phyloP scores from a whole-genome alignment of 2,329 filamentous ascomycete genomes.

The Cercospora sp. region DNA sequence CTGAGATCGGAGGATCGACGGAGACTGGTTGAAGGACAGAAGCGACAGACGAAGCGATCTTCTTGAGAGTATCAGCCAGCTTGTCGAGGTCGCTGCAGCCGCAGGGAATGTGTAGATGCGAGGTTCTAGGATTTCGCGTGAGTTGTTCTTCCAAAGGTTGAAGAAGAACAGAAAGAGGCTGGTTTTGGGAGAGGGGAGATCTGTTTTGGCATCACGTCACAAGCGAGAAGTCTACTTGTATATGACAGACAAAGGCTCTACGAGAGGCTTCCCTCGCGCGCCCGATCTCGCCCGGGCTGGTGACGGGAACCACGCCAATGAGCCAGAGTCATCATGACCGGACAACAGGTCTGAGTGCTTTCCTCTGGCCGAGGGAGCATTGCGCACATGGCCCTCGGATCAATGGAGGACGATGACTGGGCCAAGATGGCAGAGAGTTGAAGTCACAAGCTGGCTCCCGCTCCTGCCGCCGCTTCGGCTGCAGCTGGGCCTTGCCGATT shows the following conservation, averaged over 20 bases:
- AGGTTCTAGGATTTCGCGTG: neutral
- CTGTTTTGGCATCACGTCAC: constrained; percentile 25
- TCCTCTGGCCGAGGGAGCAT: constrained; percentile 13
- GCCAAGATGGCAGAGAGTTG: constrained; percentile 16
- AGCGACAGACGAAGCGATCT: constrained; percentile 35
- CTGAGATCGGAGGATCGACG: constrained; percentile 30
- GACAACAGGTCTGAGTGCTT: constrained; percentile 4
- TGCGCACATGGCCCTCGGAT: constrained; percentile 27
- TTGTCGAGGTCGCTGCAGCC: constrained; percentile 23
- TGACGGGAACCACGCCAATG: constrained; percentile 15
- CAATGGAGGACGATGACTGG: constrained; percentile 27
- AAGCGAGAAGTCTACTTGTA: constrained; percentile 13
- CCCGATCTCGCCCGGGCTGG: constrained; percentile 25
- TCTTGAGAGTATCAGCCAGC: constrained; percentile 40
- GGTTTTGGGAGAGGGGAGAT: constrained; percentile 23
- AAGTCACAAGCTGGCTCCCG: constrained; percentile 23
- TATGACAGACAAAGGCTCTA: constrained; percentile 13
- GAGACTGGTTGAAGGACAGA: constrained; percentile 32
- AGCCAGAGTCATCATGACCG: constrained; percentile 13
- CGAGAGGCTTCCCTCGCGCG: constrained; percentile 11
- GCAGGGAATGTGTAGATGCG: neutral
- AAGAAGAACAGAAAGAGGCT: constrained; percentile 17
- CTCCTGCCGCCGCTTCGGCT: constrained; percentile 13
- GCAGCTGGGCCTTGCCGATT: constrained; percentile 7
- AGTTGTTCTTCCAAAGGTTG: neutral